Conservation (phyloP, 1,284 basidiomycete species). For the Malassezia vespertilionis region DNA sequence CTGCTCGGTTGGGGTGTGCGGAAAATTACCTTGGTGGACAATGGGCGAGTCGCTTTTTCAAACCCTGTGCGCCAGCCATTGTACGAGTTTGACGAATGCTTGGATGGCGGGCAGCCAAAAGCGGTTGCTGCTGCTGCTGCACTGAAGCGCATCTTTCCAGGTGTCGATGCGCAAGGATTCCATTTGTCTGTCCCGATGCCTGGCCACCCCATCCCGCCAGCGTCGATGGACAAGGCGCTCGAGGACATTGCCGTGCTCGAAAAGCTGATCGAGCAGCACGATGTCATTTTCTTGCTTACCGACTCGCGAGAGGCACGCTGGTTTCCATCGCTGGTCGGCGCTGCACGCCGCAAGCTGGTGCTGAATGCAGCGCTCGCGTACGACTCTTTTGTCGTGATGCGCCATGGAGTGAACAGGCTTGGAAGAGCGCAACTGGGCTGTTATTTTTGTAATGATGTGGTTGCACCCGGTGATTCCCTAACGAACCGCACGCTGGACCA, state of each 20-base stretch:
- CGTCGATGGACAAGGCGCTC: conserved; percentile 55
- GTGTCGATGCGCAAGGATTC: conserved; percentile 70
- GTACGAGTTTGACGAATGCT: conserved; percentile 85
- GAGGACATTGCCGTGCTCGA: conserved; percentile 65
- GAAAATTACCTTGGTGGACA: conserved; percentile 85
- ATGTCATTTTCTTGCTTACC: conserved; percentile 89
- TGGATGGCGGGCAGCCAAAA: conserved; percentile 86
- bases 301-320: conserved; percentile 91
- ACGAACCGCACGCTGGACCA: conserved; percentile 91
- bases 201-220: conserved; percentile 67
- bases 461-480: conserved; percentile 83
- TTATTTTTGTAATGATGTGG: conserved; percentile 97
- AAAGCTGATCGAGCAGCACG: conserved; percentile 67
- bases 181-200: conserved; percentile 86
- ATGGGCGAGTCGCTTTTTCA: conserved; percentile 79
- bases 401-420: conserved; percentile 59
- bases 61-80: conserved; percentile 93
- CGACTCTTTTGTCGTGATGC: conserved; percentile 91
- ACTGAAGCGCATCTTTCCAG: conserved; percentile 79
- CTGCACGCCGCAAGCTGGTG: conserved; percentile 76
- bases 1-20: conserved; percentile 76
- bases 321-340: conserved; percentile 80
- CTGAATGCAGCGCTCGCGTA: conserved; percentile 92
- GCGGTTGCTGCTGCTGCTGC: conserved; percentile 80
- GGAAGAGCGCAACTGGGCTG: conserved; percentile 55